Conservation (phyloP, 768 basidiomycete genomes). For the Phlegmacium glaucopus region DNA sequence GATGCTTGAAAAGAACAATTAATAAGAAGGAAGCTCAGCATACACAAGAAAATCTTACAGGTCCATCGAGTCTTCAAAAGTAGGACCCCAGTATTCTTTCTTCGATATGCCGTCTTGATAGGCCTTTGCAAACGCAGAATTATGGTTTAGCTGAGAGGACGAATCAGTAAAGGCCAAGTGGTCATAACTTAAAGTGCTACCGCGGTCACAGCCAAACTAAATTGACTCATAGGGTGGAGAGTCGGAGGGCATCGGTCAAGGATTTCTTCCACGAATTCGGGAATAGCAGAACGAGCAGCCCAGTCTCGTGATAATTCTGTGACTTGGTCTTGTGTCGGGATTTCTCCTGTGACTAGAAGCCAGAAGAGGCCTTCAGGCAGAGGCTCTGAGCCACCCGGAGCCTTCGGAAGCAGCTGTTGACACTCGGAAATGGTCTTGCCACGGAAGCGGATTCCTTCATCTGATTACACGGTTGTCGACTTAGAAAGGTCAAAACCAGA, state of each 20-base stretch:
- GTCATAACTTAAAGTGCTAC: constrained; percentile 35
- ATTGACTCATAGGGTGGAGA: constrained; percentile 98
- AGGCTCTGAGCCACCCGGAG: constrained; percentile 83
- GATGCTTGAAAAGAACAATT: constrained; percentile 43
- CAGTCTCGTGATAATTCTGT: constrained; percentile 85
- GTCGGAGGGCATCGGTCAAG: constrained; percentile 92
- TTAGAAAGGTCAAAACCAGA: background rate
- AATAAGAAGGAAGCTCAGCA: constrained; percentile 4
- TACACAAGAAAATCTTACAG: constrained; percentile 40
- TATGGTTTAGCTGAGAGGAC: constrained; percentile 72
- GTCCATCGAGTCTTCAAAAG: constrained; percentile 89
- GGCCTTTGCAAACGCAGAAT: constrained; percentile 94
- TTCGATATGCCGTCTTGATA: constrained; percentile 91
- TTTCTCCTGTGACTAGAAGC: constrained; percentile 92
- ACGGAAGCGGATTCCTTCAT: constrained; percentile 98
- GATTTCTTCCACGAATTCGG: constrained; percentile 94
- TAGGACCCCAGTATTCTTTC: constrained; percentile 96
- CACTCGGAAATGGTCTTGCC: constrained; percentile 93
- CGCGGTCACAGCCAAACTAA: constrained; percentile 93
- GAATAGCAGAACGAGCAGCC: constrained; percentile 89
- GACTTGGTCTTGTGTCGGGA: constrained; percentile 90
- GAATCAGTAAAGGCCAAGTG: background rate
- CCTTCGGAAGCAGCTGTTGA: constrained; percentile 84
- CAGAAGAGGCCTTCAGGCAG: constrained; percentile 95
- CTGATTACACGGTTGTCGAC: constrained; percentile 32